Evolutionary conservation across 2,329 filamentous ascomycete species (phyloP).

Genomic region (Ramularia endophylla): DNA sequence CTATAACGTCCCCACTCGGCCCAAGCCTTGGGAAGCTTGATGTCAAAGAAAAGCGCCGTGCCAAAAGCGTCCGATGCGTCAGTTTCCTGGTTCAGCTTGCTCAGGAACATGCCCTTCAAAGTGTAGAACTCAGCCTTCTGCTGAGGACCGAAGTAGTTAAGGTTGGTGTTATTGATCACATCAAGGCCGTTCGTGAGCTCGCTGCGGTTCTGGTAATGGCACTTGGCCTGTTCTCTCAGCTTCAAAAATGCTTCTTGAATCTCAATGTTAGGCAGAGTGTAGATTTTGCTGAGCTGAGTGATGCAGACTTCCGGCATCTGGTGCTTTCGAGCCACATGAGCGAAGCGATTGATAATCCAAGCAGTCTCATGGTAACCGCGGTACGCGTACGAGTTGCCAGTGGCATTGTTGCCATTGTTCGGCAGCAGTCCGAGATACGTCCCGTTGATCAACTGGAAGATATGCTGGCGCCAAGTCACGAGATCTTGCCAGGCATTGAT

Average conservation of each 20-base stretch:
- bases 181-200: conserved; percentile 91
- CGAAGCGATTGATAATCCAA: conserved; percentile 99
- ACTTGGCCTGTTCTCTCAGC: conserved; percentile 96
- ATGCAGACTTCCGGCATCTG: conserved; percentile 96
- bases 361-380: conserved; percentile 97
- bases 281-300: conserved; percentile 92
- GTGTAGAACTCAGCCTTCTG: conserved; percentile 99
- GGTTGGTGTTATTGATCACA: conserved; percentile 98
- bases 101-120: conserved; percentile 98
- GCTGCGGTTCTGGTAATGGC: conserved; percentile 92
- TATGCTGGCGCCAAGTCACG: conserved; percentile 99
- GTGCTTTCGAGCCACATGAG: conserved; percentile 95
- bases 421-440: conserved; percentile 82
- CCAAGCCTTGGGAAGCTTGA: conserved; percentile 94
- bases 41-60: conserved; percentile 91
- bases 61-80: conserved; percentile 94
- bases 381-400: conserved; percentile 91
- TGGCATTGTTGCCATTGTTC: conserved; percentile 67
- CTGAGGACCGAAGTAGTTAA: conserved; percentile 93
- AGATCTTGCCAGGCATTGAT: conserved; percentile 99
- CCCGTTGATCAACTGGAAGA: conserved; percentile 93
- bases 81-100: conserved; percentile 82
- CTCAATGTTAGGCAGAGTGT: conserved; percentile 97
- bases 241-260: conserved; percentile 99
- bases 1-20: conserved; percentile 99